Conservation (phyloP, 139 green algal species). For the Nannochloris sp. region DNA sequence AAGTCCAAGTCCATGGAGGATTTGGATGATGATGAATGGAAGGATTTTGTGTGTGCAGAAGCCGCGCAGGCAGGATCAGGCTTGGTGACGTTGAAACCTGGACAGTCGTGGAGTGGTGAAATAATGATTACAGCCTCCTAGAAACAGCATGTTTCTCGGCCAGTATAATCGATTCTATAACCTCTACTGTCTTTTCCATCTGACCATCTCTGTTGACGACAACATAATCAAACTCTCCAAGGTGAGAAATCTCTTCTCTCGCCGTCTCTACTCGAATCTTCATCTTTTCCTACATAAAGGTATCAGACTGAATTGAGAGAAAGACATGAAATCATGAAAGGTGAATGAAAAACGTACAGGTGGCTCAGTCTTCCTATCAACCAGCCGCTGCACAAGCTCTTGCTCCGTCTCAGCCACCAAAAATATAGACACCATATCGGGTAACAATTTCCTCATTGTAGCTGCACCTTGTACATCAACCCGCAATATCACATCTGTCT, state of each 20-base stretch:
- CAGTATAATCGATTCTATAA: slow-evolving; percentile 71
- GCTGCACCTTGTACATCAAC: slow-evolving; percentile 88
- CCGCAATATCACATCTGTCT: slow-evolving; percentile 82
- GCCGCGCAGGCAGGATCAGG: slow-evolving; percentile 20
- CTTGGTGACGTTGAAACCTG: neutral
- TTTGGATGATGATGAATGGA: slow-evolving; percentile 21
- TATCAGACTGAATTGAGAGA: neutral
- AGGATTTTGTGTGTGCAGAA: slow-evolving; percentile 22
- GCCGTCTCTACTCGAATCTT: slow-evolving; percentile 67
- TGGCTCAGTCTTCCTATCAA: slow-evolving; percentile 78
- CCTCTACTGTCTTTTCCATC: slow-evolving; percentile 64
- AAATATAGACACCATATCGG: slow-evolving; percentile 51
- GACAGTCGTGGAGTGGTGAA: slow-evolving; percentile 5
- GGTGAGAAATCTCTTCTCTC: slow-evolving; percentile 47
- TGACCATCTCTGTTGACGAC: slow-evolving; percentile 77
- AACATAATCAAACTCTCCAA: slow-evolving; percentile 83
- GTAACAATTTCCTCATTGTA: slow-evolving; percentile 67
- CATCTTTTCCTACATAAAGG: slow-evolving; percentile 33
- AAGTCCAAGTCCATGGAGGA: slow-evolving; percentile 17
- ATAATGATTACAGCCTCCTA: slow-evolving; percentile 1
- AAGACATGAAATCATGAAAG: neutral
- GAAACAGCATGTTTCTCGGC: slow-evolving; percentile 54
- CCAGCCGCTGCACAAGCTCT: slow-evolving; percentile 65
- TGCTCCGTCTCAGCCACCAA: slow-evolving; percentile 66
- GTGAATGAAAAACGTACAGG: slow-evolving; percentile 24